These are phyloP conservation scores for Plasmodiophora brassicae DNA, from an alignment of 208 protist genomes.

Conservation along the genomic window DNA sequence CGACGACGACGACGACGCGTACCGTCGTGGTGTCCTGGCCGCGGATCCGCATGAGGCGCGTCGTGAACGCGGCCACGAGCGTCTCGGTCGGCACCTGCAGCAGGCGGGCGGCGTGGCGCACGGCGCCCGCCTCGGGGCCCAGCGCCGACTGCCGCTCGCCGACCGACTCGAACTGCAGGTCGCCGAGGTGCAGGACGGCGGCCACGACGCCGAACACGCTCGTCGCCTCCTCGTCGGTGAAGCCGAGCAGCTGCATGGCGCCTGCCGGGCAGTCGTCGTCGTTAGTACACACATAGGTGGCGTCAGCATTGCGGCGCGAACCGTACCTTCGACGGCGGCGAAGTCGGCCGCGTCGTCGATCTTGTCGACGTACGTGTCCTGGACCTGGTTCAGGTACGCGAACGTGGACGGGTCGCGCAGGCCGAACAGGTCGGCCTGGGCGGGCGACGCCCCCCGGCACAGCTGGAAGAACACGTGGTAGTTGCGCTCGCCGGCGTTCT, in stretches of 20 bases:
- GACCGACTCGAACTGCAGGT: conserved; percentile 58
- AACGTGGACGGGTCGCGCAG: neutral
- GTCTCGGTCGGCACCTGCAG: conserved; percentile 3
- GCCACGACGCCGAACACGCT: conserved; percentile 54
- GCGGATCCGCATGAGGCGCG: neutral
- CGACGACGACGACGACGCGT: no score
- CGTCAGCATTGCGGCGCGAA: no score
- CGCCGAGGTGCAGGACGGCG: conserved; percentile 67
- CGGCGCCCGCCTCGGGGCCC: no score
- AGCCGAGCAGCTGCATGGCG: conserved; percentile 39
- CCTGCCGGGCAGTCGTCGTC: neutral
- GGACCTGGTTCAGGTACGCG: neutral
- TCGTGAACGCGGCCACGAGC: conserved; percentile 30
- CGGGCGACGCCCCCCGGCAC: neutral
- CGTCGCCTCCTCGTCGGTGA: conserved; percentile 29
- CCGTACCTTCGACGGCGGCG: no score
- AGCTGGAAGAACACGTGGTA: conserved; percentile 54
- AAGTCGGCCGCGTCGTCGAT: conserved; percentile 30
- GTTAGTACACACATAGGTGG: no score
- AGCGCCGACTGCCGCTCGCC: conserved; percentile 40
- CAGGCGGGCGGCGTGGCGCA: neutral
- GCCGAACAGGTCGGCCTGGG: neutral
- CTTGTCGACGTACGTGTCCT: neutral
- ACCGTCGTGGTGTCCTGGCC: neutral
- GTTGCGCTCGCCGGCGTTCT: conserved; percentile 39